phyloP scores from a whole-genome alignment of 2,329 filamentous ascomycete species.

The Penicillium polonicum region DNA sequence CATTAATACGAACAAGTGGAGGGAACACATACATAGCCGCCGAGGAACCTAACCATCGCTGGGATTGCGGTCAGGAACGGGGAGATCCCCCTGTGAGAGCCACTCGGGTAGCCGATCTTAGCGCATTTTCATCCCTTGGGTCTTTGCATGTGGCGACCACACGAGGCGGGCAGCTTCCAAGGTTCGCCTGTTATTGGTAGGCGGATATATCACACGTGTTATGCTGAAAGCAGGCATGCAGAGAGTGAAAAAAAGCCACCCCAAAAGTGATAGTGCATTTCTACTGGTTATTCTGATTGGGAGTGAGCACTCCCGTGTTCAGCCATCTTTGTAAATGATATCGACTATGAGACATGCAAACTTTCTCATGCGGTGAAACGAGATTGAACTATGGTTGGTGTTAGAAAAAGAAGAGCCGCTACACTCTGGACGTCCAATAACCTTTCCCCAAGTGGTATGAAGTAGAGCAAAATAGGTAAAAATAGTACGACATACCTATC shows the following conservation, averaged over 20 bases:
- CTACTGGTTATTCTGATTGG: background rate
- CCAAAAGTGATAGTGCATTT: background rate
- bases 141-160: background rate
- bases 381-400: background rate
- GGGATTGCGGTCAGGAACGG: conserved; percentile 2
- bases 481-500: background rate
- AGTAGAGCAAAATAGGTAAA: background rate
- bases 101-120: conserved; percentile 18
- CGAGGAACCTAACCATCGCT: background rate
- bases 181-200: background rate
- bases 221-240: background rate
- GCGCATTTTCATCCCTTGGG: conserved; percentile 2
- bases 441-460: background rate
- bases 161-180: background rate
- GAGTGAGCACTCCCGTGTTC: background rate
- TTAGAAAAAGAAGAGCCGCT: background rate
- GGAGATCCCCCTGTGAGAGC: conserved; percentile 16
- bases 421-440: background rate
- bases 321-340: background rate
- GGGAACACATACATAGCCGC: background rate
- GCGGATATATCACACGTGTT: background rate
- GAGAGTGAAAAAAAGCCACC: background rate
- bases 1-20: background rate
- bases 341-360: background rate
- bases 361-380: background rate